Evolutionary conservation across 2,329 filamentous ascomycete species (phyloP).

Genomic region (Microdochium bolleyi): DNA sequence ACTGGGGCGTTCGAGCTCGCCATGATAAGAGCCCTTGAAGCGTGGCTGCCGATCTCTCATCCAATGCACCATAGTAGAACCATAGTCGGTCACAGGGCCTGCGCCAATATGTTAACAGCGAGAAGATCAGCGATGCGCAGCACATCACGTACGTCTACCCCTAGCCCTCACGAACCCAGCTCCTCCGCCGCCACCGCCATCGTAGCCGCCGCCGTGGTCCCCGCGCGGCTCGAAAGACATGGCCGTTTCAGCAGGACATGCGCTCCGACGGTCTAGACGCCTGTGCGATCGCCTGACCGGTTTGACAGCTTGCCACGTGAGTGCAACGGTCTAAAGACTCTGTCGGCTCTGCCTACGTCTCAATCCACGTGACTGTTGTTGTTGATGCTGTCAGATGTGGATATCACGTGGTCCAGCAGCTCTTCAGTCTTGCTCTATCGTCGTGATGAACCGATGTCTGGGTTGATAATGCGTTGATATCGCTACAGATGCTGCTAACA

Average conservation of each 20-base stretch:
- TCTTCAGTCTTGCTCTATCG: too few relatives aligned
- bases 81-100: conserved; percentile 92
- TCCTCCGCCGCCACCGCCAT: conserved; percentile 28
- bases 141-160: conserved; percentile 38
- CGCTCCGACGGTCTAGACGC: background rate
- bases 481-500: too few relatives aligned
- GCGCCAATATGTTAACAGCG: conserved; percentile 6
- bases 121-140: background rate
- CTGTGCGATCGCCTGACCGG: background rate
- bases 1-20: conserved; percentile 78
- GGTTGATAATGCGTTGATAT: too few relatives aligned
- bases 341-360: too few relatives aligned
- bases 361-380: too few relatives aligned
- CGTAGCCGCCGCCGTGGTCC: conserved; percentile 30
- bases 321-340: too few relatives aligned
- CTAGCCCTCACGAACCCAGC: conserved; percentile 37
- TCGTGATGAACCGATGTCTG: too few relatives aligned
- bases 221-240: conserved; percentile 50
- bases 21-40: conserved; percentile 61
- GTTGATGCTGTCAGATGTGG: too few relatives aligned
- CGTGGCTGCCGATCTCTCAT: conserved; percentile 74
- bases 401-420: too few relatives aligned
- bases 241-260: conserved; percentile 9
- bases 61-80: conserved; percentile 84
- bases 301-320: too few relatives aligned